A percentile compares a stretch with the other conserved stretches of the same genome.
These are phyloP conservation scores for Talaromyces albobiverticillius DNA, from an alignment of 2,329 filamentous ascomycete species.

Conservation along the genomic window DNA sequence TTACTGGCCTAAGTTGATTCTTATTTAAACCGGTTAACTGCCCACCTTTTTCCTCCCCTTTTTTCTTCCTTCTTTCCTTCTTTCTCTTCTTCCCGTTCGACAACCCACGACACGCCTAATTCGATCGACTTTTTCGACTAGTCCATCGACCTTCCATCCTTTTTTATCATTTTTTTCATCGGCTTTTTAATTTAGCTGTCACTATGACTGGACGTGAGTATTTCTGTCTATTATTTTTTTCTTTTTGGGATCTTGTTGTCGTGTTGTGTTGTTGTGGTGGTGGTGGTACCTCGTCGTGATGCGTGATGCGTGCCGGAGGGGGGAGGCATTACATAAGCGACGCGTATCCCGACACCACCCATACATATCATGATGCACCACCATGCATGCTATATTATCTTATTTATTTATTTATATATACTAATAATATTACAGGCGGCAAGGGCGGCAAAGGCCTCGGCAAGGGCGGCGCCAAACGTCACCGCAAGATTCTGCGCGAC, in stretches of 20 bases:
- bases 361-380: neutral
- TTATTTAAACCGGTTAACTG: too few relatives aligned
- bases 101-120: too few relatives aligned
- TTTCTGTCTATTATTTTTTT: neutral
- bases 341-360: neutral
- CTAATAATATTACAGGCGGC: constrained; percentile 59
- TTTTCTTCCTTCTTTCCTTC: constrained; percentile 15
- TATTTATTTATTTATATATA: neutral
- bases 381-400: neutral
- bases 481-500: constrained; percentile 99
- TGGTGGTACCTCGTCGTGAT: neutral
- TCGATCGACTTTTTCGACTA: neutral
- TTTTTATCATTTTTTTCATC: constrained; percentile 14
- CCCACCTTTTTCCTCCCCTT: constrained; percentile 18
- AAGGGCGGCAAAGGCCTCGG: constrained; percentile 97
- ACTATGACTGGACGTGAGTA: constrained; percentile 44
- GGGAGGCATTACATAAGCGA: constrained; percentile 10
- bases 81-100: neutral
- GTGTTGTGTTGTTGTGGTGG: neutral
- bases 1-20: too few relatives aligned
- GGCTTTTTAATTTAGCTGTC: constrained; percentile 8
- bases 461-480: constrained; percentile 98
- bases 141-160: constrained; percentile 8
- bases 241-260: neutral
- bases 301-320: neutral